Evolutionary conservation across 106 monocot species (phyloP).

Genomic region (Dendrobium chrysotoxum): DNA sequence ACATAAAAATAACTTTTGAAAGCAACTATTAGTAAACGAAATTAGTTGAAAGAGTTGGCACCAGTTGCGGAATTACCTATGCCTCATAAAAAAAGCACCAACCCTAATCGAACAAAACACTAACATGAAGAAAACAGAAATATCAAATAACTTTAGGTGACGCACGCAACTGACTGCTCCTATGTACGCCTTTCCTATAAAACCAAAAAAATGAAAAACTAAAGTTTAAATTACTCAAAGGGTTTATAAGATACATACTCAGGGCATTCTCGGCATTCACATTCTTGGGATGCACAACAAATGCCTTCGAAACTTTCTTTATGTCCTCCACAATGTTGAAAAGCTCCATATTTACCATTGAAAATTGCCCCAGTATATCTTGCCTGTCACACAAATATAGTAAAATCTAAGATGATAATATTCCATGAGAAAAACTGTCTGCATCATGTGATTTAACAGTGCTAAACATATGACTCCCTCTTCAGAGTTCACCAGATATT

Average conservation of each 20-base stretch:
- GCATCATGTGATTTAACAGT: neutral
- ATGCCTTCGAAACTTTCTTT: slow-evolving; percentile 94
- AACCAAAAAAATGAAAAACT: slow-evolving; percentile 2
- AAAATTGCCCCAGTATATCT: slow-evolving; percentile 83
- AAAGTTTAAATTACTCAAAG: neutral
- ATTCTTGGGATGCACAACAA: slow-evolving; percentile 82
- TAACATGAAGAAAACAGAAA: neutral
- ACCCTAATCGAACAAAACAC: neutral
- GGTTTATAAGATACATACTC: slow-evolving; percentile 33
- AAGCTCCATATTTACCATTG: slow-evolving; percentile 98
- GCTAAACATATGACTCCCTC: neutral
- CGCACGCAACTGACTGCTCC: neutral
- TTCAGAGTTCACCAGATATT: neutral
- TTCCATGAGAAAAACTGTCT: neutral
- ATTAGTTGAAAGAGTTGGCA: neutral
- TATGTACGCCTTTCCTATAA: neutral
- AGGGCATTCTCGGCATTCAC: slow-evolving; percentile 80
- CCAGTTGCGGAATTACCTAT: neutral
- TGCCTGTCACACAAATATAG: slow-evolving; percentile 43
- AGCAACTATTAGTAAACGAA: neutral
- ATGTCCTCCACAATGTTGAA: slow-evolving; percentile 96
- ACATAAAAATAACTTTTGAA: neutral
- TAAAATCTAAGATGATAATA: neutral
- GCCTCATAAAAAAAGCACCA: neutral
- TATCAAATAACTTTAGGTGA: neutral